Base-by-base conservation (phyloP, 2,329 filamentous ascomycete species). In the Thermoascus crustaceus region DNA sequence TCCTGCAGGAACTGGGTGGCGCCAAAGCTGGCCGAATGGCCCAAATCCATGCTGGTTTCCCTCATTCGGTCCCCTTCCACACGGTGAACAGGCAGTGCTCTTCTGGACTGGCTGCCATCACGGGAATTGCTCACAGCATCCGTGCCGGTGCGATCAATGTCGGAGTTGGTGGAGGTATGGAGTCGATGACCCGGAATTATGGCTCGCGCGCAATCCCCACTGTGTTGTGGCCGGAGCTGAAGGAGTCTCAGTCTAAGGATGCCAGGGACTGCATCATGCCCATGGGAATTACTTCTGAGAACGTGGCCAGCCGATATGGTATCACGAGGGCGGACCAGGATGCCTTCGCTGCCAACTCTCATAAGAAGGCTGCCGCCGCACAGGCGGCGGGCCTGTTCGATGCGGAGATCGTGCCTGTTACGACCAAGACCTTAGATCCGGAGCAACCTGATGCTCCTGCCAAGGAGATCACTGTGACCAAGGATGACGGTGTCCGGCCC, bases 101-200 rank as follows among this genome's bases (percentile, higher is more conserved):
- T 10, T 85, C 78, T 5, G 82, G 81, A 2, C 71, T 95, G 32
- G 80, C 85, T 48, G 80, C 82, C 17, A 81, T 95, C 33, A 81
- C 85, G 1, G 66, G 71, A 9, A 70, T 94, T 3, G 82, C 84
- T 4, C 78, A 82, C 38, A 72, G 80, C 43, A 91, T 95, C 48
- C 73, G 77, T n/a, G 70, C 74, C 0, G 86, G 83, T 1, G 73
- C 76, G 48, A 82, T 89, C 34, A 74, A 79, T 42, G 69, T 73
- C 0, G 88, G 85, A 40, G 77, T 95, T 42, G 88, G 80, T 7
- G 88, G 84, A 2, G 88, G 88, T 19, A 94, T 93, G 84, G 88
- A 95, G 73, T 89, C 82, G 65, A 95, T 95, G 88, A 94, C 85
- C 44, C 68, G 82, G 46, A 94, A 94, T 64, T 95, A 95, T 62